Percentiles rank a stretch among this genome's conserved stretches.
phyloP scores from a whole-genome alignment of 148 eudicot genomes.

The Amaranthus hypochondriacus region DNA sequence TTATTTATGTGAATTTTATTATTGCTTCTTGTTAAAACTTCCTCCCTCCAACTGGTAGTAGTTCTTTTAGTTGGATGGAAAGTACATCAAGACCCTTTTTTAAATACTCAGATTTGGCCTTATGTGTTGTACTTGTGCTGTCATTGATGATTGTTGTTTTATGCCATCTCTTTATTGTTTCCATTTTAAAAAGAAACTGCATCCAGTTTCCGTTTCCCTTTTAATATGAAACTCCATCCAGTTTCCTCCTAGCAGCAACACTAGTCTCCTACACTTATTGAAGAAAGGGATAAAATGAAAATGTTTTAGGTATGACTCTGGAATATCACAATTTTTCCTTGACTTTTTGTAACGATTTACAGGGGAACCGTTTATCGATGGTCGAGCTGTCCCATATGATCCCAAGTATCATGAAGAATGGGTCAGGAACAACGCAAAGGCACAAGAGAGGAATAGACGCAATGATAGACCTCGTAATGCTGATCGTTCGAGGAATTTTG shows the following conservation, averaged over 20 bases:
- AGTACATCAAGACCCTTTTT: too few relatives aligned
- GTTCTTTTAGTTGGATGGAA: neutral
- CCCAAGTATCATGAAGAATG: slow-evolving; percentile 95
- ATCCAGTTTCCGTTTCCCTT: too few relatives aligned
- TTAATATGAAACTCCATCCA: too few relatives aligned
- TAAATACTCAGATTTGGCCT: too few relatives aligned
- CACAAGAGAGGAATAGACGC: slow-evolving; percentile 82
- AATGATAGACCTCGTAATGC: slow-evolving; percentile 84
- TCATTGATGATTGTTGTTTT: neutral
- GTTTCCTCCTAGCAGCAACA: too few relatives aligned
- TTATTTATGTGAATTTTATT: neutral
- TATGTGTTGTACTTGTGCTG: neutral
- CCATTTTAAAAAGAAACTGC: too few relatives aligned
- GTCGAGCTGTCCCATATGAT: slow-evolving; percentile 91
- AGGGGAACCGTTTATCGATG: slow-evolving; percentile 96
- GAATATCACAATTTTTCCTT: neutral
- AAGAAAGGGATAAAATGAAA: too few relatives aligned
- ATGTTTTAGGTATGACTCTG: too few relatives aligned
- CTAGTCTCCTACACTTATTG: too few relatives aligned
- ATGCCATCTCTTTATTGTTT: too few relatives aligned
- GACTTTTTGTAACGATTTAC: slow-evolving; percentile 11
- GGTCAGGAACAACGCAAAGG: slow-evolving; percentile 90
- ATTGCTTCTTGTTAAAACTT: neutral
- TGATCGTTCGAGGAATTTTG: slow-evolving; percentile 85
- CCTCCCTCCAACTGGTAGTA: neutral